A percentile compares a stretch with the other conserved stretches of the same genome.
Evolutionary conservation across 441 rosid genomes (phyloP).

Genomic region (Aleurites moluccanus): DNA sequence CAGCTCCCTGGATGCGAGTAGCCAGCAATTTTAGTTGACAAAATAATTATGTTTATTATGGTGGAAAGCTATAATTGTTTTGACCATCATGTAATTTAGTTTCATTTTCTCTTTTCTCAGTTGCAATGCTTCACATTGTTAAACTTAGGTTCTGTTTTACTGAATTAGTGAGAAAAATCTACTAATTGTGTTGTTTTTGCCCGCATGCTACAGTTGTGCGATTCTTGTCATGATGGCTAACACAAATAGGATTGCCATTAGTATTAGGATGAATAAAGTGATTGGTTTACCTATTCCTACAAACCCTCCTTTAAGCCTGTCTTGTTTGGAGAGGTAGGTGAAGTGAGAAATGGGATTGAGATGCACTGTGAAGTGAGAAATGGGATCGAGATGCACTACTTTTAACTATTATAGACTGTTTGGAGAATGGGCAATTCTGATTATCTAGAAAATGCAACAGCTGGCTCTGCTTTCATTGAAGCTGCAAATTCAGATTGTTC

Average conservation of each 20-base stretch:
- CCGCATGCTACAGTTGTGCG: not conserved
- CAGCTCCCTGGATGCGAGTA: not conserved
- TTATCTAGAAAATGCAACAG: not conserved
- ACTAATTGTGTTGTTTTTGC: not conserved
- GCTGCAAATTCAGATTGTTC: not conserved
- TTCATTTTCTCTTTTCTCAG: not conserved
- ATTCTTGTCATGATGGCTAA: not conserved
- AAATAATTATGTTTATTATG: not conserved
- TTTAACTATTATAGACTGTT: not conserved
- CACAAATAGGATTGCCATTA: not conserved
- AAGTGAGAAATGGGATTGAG: not conserved
- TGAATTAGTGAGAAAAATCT: not conserved
- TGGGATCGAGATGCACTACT: not conserved
- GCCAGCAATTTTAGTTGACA: not conserved
- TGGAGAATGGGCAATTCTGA: not conserved
- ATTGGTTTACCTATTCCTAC: not conserved
- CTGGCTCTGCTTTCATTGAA: not conserved
- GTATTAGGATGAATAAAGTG: not conserved
- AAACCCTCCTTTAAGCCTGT: not conserved
- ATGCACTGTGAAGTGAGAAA: not conserved
- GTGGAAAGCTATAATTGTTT: not conserved
- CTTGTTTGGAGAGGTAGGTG: conserved; percentile 2
- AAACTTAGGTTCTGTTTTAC: not conserved
- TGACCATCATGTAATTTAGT: not conserved
- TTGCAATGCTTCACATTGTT: conserved; percentile 1